Conservation (phyloP, 257 asterid genomes). For the Anisodus acutangulus region DNA sequence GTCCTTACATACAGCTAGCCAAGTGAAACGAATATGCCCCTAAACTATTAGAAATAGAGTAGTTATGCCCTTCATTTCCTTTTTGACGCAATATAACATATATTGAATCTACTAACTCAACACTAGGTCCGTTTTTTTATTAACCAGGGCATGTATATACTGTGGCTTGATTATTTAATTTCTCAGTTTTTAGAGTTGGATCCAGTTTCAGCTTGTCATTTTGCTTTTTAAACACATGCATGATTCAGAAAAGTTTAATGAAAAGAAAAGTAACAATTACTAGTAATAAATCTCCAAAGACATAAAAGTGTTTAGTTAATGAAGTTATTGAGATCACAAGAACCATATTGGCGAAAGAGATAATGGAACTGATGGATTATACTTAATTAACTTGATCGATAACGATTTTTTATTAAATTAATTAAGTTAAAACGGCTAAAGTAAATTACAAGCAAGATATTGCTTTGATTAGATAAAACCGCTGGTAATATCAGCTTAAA, state of each 20-base stretch:
- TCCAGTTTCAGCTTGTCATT: no score
- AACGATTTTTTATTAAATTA: background rate
- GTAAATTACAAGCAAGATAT: background rate
- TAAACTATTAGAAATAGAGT: no score
- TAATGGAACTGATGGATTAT: background rate
- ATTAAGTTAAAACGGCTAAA: background rate
- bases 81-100: no score
- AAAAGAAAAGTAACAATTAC: background rate
- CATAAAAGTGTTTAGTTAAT: background rate
- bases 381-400: background rate
- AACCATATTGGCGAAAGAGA: background rate
- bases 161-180: no score
- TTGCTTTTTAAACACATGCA: background rate
- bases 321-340: background rate
- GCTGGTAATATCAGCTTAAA: background rate
- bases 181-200: no score
- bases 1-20: no score
- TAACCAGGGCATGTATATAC: no score
- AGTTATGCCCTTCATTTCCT: no score
- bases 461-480: background rate
- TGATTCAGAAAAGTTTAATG: background rate
- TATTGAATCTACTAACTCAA: no score
- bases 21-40: no score
- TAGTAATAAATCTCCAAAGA: background rate
- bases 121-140: no score